Evolutionary conservation across 345 rosid genomes (phyloP).

Genomic region (Mercurialis annua): DNA sequence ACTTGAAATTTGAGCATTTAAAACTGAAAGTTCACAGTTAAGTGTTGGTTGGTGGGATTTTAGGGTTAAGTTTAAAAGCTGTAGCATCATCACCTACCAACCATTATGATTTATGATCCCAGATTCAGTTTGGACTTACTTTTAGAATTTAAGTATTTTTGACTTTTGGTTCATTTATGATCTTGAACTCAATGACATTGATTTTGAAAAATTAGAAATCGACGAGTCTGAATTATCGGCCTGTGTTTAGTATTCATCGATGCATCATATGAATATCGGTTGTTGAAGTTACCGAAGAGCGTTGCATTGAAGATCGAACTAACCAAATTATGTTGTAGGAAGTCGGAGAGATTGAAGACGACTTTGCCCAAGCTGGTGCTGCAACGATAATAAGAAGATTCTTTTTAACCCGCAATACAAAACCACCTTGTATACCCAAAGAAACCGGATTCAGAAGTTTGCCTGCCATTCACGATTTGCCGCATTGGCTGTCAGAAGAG

Average conservation of each 20-base stretch:
- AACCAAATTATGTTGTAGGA: constrained; percentile 38
- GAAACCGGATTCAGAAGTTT: constrained; percentile 49
- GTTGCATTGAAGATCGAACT: too few species aligned
- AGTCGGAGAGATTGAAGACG: constrained; percentile 66
- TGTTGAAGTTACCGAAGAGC: too few species aligned
- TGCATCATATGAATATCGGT: too few species aligned
- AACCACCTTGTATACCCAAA: constrained; percentile 56
- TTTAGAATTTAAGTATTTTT: neutral
- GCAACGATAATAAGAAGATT: constrained; percentile 42
- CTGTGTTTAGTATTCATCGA: too few species aligned
- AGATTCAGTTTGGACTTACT: neutral
- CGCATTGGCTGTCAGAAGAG: constrained; percentile 71
- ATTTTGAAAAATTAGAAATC: too few species aligned
- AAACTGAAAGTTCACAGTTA: too few species aligned
- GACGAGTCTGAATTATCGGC: too few species aligned
- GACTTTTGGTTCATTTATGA: neutral
- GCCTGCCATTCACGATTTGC: constrained; percentile 46
- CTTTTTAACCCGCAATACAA: constrained; percentile 38
- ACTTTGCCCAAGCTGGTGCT: constrained; percentile 62
- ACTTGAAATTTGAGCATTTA: too few species aligned
- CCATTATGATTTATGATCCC: neutral
- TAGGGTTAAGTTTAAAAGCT: too few species aligned
- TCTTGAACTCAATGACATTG: too few species aligned
- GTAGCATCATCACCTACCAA: neutral
- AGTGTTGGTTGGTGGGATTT: too few species aligned